A percentile compares a stretch with the other conserved stretches of the same genome.
These are phyloP conservation scores for Plenodomus lindquistii DNA, from an alignment of 2,329 filamentous ascomycete genomes.

Conservation along the genomic window DNA sequence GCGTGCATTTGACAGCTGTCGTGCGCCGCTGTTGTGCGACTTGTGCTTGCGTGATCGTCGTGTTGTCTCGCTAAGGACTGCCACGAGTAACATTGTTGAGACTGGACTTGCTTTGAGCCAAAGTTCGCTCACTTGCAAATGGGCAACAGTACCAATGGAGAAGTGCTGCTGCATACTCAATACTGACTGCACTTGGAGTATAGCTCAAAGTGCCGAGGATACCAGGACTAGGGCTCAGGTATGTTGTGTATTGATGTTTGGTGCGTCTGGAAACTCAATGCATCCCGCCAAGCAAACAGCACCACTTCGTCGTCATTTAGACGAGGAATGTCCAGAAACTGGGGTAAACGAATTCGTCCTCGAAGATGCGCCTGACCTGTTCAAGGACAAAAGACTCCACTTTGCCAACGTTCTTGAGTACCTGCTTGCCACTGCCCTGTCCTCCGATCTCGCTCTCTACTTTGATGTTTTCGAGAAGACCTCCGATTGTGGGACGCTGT, in stretches of 20 bases:
- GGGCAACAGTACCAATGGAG: no score
- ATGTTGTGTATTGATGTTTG: no score
- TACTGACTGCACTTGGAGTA: no score
- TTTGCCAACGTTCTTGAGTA: slow-evolving; percentile 97
- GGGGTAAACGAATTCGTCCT: slow-evolving; percentile 97
- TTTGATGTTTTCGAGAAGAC: slow-evolving; percentile 85
- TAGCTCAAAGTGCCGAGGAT: no score
- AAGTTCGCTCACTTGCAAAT: no score
- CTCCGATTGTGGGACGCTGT: slow-evolving; percentile 62
- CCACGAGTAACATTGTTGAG: slow-evolving; percentile 4
- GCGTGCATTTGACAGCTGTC: slow-evolving; percentile 35
- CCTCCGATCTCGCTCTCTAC: slow-evolving; percentile 98
- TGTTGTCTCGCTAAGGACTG: background rate
- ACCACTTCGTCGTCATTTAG: slow-evolving; percentile 41
- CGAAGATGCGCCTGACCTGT: slow-evolving; percentile 94
- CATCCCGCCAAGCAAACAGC: background rate
- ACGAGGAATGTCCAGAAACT: slow-evolving; percentile 98
- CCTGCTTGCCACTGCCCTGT: slow-evolving; percentile 88
- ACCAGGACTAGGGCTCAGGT: no score
- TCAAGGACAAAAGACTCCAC: slow-evolving; percentile 97
- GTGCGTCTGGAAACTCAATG: no score
- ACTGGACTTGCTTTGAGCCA: no score
- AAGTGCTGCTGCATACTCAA: no score
- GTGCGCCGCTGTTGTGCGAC: slow-evolving; percentile 7
- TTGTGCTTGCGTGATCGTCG: slow-evolving; percentile 2